These are phyloP conservation scores for Cinnamomum chago DNA, from an alignment of 164 flowering plant genomes.

Conservation along the genomic window DNA sequence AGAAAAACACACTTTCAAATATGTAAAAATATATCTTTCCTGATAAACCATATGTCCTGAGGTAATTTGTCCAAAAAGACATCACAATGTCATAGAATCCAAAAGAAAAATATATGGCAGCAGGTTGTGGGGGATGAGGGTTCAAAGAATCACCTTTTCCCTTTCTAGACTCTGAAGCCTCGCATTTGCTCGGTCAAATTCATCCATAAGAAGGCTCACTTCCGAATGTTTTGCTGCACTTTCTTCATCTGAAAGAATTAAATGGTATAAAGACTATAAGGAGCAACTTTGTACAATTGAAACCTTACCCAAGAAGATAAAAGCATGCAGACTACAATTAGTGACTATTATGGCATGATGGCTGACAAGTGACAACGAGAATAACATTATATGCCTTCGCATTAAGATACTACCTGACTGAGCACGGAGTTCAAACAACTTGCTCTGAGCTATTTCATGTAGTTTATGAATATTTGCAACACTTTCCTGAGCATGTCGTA, in stretches of 20 bases:
- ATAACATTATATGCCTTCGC: background rate
- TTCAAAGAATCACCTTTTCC: conserved; percentile 65
- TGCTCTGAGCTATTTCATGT: conserved; percentile 96
- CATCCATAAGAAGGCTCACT: conserved; percentile 90
- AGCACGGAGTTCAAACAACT: conserved; percentile 89
- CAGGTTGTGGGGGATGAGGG: no score
- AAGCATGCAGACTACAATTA: background rate
- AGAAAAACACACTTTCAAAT: background rate
- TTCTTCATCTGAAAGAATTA: conserved; percentile 70
- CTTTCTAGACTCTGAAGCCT: conserved; percentile 90
- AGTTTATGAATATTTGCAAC: conserved; percentile 87
- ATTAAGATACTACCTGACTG: conserved; percentile 65
- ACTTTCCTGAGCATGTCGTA: conserved; percentile 89
- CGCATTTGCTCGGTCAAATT: conserved; percentile 93
- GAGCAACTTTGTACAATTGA: conserved; percentile 1
- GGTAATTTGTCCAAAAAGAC: background rate
- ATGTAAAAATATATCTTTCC: background rate
- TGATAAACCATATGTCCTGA: background rate
- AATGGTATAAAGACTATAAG: background rate
- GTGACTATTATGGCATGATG: background rate
- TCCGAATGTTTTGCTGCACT: conserved; percentile 94
- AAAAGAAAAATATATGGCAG: background rate
- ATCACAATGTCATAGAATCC: background rate
- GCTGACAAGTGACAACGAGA: background rate
- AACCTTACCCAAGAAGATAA: background rate